Percentiles rank a stretch among this genome's conserved stretches.
phyloP scores from a whole-genome alignment of 2,329 filamentous ascomycete genomes.

The Claviceps humidiphila region DNA sequence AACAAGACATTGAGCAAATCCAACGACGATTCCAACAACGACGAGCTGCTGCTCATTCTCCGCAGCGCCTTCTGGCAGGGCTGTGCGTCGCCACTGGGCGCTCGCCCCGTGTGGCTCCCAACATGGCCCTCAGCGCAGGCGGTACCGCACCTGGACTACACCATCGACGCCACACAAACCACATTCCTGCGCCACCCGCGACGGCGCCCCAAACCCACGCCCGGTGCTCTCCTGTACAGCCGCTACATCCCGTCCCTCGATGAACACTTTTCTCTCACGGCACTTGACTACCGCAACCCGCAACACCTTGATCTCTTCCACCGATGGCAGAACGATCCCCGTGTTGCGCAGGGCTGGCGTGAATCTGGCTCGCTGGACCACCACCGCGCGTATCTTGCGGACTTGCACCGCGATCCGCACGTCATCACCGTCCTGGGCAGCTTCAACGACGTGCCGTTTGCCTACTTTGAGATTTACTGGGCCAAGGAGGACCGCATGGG shows the following conservation, averaged over 20 bases:
- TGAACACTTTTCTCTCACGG: constrained; percentile 60
- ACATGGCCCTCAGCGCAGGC: constrained; percentile 23
- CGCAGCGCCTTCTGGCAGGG: constrained; percentile 52
- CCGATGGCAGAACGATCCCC: constrained; percentile 67
- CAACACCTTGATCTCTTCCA: constrained; percentile 57
- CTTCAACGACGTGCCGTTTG: constrained; percentile 57
- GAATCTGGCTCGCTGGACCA: constrained; percentile 61
- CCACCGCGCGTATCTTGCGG: constrained; percentile 30
- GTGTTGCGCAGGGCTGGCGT: constrained; percentile 64
- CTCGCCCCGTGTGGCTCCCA: constrained; percentile 45
- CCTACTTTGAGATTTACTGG: constrained; percentile 72
- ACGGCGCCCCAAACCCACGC: constrained; percentile 52
- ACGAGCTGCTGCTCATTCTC: constrained; percentile 26
- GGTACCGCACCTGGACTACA: constrained; percentile 23
- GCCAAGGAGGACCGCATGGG: constrained; percentile 47
- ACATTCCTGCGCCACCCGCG: constrained; percentile 45
- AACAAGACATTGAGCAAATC: constrained; percentile 1
- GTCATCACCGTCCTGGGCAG: constrained; percentile 52
- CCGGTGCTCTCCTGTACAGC: constrained; percentile 57
- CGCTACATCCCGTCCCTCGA: constrained; percentile 61
- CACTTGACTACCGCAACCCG: constrained; percentile 47
- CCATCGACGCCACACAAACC: constrained; percentile 17
- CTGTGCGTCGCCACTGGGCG: constrained; percentile 49
- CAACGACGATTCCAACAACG: constrained; percentile 14
- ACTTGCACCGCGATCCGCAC: constrained; percentile 54